phyloP scores from a whole-genome alignment of 768 basidiomycete genomes.

The Trametes cinnabarina region DNA sequence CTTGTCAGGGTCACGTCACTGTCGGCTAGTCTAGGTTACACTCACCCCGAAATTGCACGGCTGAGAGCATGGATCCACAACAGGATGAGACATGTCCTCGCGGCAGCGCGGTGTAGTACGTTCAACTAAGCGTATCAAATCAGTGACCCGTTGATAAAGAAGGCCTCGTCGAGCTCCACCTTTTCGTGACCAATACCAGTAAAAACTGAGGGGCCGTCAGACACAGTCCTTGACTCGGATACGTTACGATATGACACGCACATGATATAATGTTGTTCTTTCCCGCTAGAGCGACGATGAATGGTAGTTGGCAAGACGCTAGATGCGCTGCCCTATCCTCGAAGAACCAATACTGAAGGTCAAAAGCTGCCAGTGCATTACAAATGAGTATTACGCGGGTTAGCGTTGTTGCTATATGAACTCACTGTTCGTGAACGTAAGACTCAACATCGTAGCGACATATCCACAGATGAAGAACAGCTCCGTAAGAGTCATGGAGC shows the following conservation, averaged over 20 bases:
- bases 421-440: constrained; percentile 48
- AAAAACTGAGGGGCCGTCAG: constrained; percentile 33
- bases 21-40: too few species aligned
- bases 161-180: constrained; percentile 1
- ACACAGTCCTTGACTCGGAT: too few species aligned
- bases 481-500: constrained; percentile 42
- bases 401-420: too few species aligned
- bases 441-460: constrained; percentile 41
- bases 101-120: constrained; percentile 47
- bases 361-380: too few species aligned
- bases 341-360: constrained; percentile 27
- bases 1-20: neutral
- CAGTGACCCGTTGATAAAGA: neutral
- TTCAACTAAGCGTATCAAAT: constrained; percentile 32
- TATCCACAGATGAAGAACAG: constrained; percentile 47
- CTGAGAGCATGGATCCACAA: constrained; percentile 40
- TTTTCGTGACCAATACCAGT: constrained; percentile 58
- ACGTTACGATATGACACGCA: constrained; percentile 22
- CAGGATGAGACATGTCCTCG: constrained; percentile 41
- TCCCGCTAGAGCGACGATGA: constrained; percentile 52
- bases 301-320: constrained; percentile 47
- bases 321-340: constrained; percentile 39
- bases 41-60: constrained; percentile 16
- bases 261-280: constrained; percentile 60
- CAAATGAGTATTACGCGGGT: too few species aligned